phyloP scores from a whole-genome alignment of 2,329 filamentous ascomycete genomes.

The Didymella arachidicola region DNA sequence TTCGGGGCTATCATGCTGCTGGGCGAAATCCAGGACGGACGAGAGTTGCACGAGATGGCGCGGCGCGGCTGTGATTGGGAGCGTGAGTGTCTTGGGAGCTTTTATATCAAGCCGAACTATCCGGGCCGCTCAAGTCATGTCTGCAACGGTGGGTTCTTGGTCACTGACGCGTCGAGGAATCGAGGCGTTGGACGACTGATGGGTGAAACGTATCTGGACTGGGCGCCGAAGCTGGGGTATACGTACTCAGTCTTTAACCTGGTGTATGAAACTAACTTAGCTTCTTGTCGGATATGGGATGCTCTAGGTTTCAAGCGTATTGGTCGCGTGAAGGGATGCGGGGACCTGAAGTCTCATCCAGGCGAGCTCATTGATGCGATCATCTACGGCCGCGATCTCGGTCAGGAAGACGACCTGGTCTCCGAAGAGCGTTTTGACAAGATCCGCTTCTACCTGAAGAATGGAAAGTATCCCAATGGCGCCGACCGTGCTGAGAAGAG shows the following conservation, averaged over 20 bases:
- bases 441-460: conserved; percentile 96
- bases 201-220: conserved; percentile 61
- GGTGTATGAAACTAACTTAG: conserved; percentile 92
- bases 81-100: conserved; percentile 83
- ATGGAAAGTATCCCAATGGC: conserved; percentile 89
- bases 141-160: conserved; percentile 69
- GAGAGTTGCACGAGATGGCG: conserved; percentile 59
- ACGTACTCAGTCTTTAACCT: conserved; percentile 94
- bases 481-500: conserved; percentile 96
- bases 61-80: conserved; percentile 70
- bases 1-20: conserved; percentile 89
- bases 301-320: conserved; percentile 91
- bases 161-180: conserved; percentile 58
- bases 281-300: conserved; percentile 90
- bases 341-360: conserved; percentile 58
- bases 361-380: conserved; percentile 59
- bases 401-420: conserved; percentile 78
- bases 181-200: conserved; percentile 60
- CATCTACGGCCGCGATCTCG: conserved; percentile 68
- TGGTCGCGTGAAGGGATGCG: conserved; percentile 71
- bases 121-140: conserved; percentile 89
- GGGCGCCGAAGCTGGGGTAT: conserved; percentile 72
- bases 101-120: conserved; percentile 95
- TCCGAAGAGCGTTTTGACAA: conserved; percentile 98
- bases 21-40: conserved; percentile 69